A percentile compares a stretch with the other conserved stretches of the same genome.
phyloP scores from a whole-genome alignment of 305 asterid species.

The Rubia peregrina region DNA sequence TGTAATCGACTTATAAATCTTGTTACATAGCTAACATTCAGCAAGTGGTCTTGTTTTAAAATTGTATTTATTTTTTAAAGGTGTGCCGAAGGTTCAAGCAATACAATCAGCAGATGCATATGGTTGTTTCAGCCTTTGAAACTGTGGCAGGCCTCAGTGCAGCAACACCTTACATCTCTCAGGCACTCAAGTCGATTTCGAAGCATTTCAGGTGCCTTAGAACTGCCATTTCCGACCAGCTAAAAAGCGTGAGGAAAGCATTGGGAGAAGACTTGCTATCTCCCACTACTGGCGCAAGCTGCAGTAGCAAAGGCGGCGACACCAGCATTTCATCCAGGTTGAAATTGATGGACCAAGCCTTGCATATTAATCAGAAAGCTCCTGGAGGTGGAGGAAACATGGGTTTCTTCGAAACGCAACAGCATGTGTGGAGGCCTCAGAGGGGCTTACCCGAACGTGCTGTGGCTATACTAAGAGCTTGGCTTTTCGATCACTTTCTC shows the following conservation, averaged over 20 bases:
- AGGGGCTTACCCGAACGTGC: too few relatives aligned
- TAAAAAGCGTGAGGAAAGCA: conserved; percentile 32
- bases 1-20: background rate
- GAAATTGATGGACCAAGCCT: too few relatives aligned
- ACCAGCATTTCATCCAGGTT: too few relatives aligned
- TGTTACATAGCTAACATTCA: background rate
- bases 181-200: conserved; percentile 49
- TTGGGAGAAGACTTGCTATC: conserved; percentile 47
- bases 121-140: conserved; percentile 82
- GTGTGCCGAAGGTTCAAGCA: conserved; percentile 64
- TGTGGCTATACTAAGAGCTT: too few relatives aligned
- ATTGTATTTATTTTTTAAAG: conserved; percentile 21
- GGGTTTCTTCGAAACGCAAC: too few relatives aligned
- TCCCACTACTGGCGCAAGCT: conserved; percentile 28
- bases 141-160: conserved; percentile 65
- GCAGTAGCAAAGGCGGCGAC: conserved; percentile 27
- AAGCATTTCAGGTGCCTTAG: conserved; percentile 52
- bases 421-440: too few relatives aligned
- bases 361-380: too few relatives aligned
- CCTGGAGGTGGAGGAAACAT: too few relatives aligned
- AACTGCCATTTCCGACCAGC: conserved; percentile 44
- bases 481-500: too few relatives aligned
- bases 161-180: conserved; percentile 60
- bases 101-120: conserved; percentile 79
- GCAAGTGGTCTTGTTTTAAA: background rate